Evolutionary conservation across 495 filamentous ascomycete species (phyloP).

Genomic region (Aspergillus sclerotiicarbonarius): DNA sequence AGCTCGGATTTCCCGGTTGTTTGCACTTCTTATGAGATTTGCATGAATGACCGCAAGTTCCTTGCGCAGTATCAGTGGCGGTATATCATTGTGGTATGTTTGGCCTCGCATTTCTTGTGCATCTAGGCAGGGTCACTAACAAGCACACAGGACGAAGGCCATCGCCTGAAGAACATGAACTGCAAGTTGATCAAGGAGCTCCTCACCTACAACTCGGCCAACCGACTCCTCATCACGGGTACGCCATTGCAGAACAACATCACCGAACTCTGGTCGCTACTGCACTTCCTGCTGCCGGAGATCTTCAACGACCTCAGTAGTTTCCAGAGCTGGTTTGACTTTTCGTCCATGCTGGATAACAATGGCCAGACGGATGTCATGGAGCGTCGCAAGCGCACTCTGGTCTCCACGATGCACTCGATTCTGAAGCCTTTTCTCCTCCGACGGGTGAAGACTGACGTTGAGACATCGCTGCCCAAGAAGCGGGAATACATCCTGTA

Average conservation of each 20-base stretch:
- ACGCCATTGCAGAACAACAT: constrained; percentile 97
- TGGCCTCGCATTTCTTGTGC: not conserved
- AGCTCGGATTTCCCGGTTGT: constrained; percentile 79
- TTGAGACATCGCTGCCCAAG: constrained; percentile 83
- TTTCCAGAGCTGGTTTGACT: constrained; percentile 96
- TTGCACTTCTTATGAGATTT: constrained; percentile 93
- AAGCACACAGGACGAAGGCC: constrained; percentile 74
- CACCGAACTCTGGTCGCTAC: constrained; percentile 88
- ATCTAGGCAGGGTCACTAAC: constrained; percentile 6
- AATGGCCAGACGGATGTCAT: constrained; percentile 59
- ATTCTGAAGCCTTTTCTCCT: constrained; percentile 91
- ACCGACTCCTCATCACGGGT: constrained; percentile 88
- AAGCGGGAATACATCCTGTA: constrained; percentile 96
- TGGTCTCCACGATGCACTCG: constrained; percentile 85
- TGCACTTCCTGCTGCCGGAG: constrained; percentile 89
- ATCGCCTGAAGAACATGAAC: constrained; percentile 96
- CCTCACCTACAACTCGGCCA: constrained; percentile 82
- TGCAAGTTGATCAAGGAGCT: constrained; percentile 87
- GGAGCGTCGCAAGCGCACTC: constrained; percentile 64
- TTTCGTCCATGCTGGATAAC: constrained; percentile 78
- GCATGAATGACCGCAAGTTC: constrained; percentile 81
- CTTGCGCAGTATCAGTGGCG: constrained; percentile 85
- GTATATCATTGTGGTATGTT: constrained; percentile 87
- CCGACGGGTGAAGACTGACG: constrained; percentile 86
- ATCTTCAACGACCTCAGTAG: constrained; percentile 87